Base-by-base conservation (phyloP, 2,329 filamentous ascomycete genomes). In the Diaporthe citrichinensis region DNA sequence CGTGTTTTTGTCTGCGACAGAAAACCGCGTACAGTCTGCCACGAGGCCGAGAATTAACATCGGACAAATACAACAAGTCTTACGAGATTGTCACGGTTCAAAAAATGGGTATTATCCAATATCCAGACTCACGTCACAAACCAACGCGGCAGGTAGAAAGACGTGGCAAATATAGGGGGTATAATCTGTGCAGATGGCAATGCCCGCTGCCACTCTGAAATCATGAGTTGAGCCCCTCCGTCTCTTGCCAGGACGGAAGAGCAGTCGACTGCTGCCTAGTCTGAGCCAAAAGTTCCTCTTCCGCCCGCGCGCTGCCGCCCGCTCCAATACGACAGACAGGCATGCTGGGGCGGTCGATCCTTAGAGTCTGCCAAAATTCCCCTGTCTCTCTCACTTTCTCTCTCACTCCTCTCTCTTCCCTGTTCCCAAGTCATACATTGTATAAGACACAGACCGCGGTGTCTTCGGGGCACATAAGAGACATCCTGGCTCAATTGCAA, bases 131-230 rank as follows among this genome's bases (percentile, higher is more conserved):
- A 36, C 23, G 23, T 39, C 14, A 39, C 6, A 28, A 25, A 44
- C n/a, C 1, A 62, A 62, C 5, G 39, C 12, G 6, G 2, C 31
- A 53, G 23, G 14, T 14, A 20, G 15, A 2, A 25, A 39, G 20
- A 51, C 20, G 14, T 28, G 44, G 12, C 15, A 4, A 41, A 68
- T n/a, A 12, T 20, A 53, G 39, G 46, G 61, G 23, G 46, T 68
- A 53, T 68, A 53, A 25, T 53, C 46, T 68, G 46, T 28, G 15
- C 46, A 53, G 46, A 53, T 68, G 46, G 34, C 20, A 49, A 34
- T 20, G 62, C 44, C 62, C 31, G 31, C 65, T 23, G 28, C 9
- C 17, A 34, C 39, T 28, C 28, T 53, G 15, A 20, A 53, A 39
- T 36, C 46, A 53, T 68, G 31, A 34, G n/a, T 41, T 53, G 46